Evolutionary conservation across 139 green algal genomes (phyloP).

Genomic region (Yamagishiella unicocca): DNA sequence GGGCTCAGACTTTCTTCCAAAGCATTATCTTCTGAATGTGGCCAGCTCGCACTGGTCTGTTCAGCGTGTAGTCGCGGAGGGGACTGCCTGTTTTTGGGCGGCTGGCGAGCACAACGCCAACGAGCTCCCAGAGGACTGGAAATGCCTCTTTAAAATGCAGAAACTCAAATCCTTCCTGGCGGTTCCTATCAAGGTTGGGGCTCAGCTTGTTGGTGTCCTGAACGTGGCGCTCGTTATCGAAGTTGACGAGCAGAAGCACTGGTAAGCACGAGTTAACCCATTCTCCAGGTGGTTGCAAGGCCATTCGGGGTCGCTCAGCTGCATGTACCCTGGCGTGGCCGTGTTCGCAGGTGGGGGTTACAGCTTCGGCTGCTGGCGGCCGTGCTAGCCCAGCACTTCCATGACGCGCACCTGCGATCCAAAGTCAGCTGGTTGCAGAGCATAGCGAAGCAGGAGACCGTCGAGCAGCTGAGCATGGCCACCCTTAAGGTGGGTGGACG

Average conservation of each 20-base stretch:
- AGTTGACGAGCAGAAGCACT: conserved; percentile 55
- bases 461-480: conserved; percentile 51
- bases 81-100: conserved; percentile 51
- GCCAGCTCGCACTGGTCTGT: conserved; percentile 39
- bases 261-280: neutral
- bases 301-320: no score
- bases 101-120: conserved; percentile 46
- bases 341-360: conserved; percentile 41
- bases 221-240: conserved; percentile 52
- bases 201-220: conserved; percentile 49
- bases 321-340: no score
- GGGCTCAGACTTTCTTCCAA: conserved; percentile 48
- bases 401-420: conserved; percentile 42
- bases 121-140: conserved; percentile 56
- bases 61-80: conserved; percentile 44
- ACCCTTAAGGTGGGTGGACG: conserved; percentile 24
- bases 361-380: conserved; percentile 50
- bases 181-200: conserved; percentile 52
- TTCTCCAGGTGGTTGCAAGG: neutral
- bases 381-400: conserved; percentile 53
- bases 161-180: conserved; percentile 51
- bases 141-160: conserved; percentile 52
- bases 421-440: conserved; percentile 52
- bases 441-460: conserved; percentile 47
- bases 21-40: conserved; percentile 44